A percentile compares a stretch with the other conserved stretches of the same genome.
These are phyloP conservation scores for Pleurotus giganteus DNA, from an alignment of 768 basidiomycete species.

Conservation along the genomic window DNA sequence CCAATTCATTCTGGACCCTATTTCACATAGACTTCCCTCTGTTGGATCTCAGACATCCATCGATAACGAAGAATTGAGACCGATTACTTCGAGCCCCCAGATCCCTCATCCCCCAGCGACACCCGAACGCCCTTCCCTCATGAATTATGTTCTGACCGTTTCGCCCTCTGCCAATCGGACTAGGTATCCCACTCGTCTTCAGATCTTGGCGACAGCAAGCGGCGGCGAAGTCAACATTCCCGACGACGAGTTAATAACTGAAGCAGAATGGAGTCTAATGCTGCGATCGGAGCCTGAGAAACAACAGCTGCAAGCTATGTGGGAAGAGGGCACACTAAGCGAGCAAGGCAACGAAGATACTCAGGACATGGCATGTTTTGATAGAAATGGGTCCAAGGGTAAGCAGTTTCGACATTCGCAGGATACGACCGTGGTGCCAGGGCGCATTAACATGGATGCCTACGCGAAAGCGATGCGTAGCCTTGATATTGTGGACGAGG, in stretches of 20 bases:
- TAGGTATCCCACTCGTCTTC: slow-evolving; percentile 58
- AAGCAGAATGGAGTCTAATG: slow-evolving; percentile 65
- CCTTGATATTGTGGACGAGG: slow-evolving; percentile 16
- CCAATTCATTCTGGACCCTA: slow-evolving; percentile 58
- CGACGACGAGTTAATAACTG: slow-evolving; percentile 72
- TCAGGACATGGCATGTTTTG: background rate
- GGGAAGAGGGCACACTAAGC: slow-evolving; percentile 30
- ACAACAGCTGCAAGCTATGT: slow-evolving; percentile 30
- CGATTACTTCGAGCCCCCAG: slow-evolving; percentile 3
- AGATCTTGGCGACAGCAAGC: slow-evolving; percentile 55
- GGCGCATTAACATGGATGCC: slow-evolving; percentile 55
- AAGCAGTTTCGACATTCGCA: slow-evolving; percentile 20
- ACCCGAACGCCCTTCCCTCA: slow-evolving; percentile 29
- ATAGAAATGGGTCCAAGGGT: slow-evolving; percentile 16
- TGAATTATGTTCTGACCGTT: slow-evolving; percentile 56
- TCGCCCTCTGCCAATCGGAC: slow-evolving; percentile 24
- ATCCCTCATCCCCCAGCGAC: slow-evolving; percentile 8
- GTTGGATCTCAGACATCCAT: slow-evolving; percentile 1
- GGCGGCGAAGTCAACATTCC: slow-evolving; percentile 53
- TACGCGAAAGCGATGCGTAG: slow-evolving; percentile 32
- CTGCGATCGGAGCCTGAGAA: slow-evolving; percentile 54
- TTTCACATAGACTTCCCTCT: slow-evolving; percentile 30
- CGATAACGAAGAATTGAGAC: background rate
- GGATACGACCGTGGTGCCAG: slow-evolving; percentile 13
- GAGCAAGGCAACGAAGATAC: slow-evolving; percentile 18